Base-by-base conservation (phyloP, 257 asterid genomes). In the Hygrophila difformis region DNA sequence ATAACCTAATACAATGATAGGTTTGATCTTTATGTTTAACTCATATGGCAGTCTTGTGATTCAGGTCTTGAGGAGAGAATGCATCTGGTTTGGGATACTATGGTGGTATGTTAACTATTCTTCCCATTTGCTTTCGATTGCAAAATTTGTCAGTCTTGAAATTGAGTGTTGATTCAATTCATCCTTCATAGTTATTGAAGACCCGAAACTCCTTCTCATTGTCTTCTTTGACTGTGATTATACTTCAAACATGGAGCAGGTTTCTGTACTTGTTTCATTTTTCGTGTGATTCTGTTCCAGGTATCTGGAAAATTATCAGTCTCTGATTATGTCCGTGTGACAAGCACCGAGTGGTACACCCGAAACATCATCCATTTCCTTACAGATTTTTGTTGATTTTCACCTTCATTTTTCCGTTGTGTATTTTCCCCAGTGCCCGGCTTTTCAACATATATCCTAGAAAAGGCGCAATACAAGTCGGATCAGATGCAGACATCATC, bases 1-100 rank as follows among this genome's bases (percentile, higher is more conserved):
- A 36, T 34, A 14, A 2, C 36, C 47, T 47, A 49, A 37, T 47
- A 48, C 39, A 6, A 46, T 28, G 35, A 51, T 18, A 49, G 47
- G 19, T 24, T 34, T 12, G 39, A 33, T 18, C 17, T 36, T 22
- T 20, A 45, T 31, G 26, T 31, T 31, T 33, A 3, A 33, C 37
- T 33, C 10, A 12, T 6, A 36, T 43, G 44, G 5, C 41, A 12
- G n/a, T 46, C 48, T n/a, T 39, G 49, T 39, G n/a, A n/a, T 50
- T 38, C 56, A 84, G 97, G 97, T 53, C 72, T 89, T 35, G 98
- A 89, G 77, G 98, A 89, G 80, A 79, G 96, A 70, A 85, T 89
- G 96, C 96, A 85, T 66, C 61, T 89, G 64, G 75, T 82, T 66
- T 89, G 98, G 98, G 94, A 89, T 52, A 66, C 93, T 14, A 75